Conservation (phyloP, 2,329 filamentous ascomycete genomes). For the Penicillium sclerotigenum region DNA sequence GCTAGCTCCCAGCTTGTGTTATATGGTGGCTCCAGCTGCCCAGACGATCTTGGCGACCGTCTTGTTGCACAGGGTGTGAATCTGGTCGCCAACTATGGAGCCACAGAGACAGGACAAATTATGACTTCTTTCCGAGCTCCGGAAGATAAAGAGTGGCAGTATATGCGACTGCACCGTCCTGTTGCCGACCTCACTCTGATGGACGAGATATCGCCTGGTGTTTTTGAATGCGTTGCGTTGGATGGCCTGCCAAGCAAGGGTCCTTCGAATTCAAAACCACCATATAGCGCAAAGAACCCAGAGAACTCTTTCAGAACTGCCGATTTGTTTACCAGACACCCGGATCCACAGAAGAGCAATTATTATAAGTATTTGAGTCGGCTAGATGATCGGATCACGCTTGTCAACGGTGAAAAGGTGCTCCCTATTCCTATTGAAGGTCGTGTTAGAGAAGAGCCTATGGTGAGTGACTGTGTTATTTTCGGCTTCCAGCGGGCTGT, state of each 20-base stretch:
- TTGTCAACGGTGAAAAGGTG: conserved; percentile 52
- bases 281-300: conserved; percentile 33
- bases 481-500: conserved; percentile 54
- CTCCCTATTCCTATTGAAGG: conserved; percentile 52
- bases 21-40: conserved; percentile 56
- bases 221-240: conserved; percentile 40
- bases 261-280: conserved; percentile 45
- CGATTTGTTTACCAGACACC: conserved; percentile 49
- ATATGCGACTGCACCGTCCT: conserved; percentile 47
- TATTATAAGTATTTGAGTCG: conserved; percentile 44
- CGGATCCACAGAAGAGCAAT: conserved; percentile 40
- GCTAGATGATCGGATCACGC: conserved; percentile 48
- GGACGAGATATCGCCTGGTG: conserved; percentile 36
- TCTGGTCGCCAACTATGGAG: conserved; percentile 43
- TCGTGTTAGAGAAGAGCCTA: conserved; percentile 50
- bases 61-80: conserved; percentile 53
- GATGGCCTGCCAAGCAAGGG: conserved; percentile 39
- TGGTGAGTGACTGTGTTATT: conserved; percentile 57
- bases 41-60: conserved; percentile 56
- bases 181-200: conserved; percentile 44
- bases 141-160: conserved; percentile 60
- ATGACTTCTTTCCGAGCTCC: conserved; percentile 57
- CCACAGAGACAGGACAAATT: conserved; percentile 59
- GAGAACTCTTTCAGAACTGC: conserved; percentile 60
- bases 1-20: conserved; percentile 50